Base-by-base conservation (phyloP, 768 basidiomycete genomes). In the Crucibulum laeve region DNA sequence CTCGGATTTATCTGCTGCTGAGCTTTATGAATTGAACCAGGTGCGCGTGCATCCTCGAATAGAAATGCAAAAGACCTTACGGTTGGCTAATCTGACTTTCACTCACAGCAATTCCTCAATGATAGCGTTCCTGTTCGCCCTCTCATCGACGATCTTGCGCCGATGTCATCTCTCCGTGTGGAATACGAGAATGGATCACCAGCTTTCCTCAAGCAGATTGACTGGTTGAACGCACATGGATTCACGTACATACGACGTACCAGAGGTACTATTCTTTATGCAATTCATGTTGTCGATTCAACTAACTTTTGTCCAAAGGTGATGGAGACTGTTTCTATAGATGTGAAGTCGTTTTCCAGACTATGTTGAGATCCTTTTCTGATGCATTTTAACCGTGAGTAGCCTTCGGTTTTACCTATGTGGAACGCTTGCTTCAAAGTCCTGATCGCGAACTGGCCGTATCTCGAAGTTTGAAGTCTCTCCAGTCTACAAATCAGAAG, bases 241-340 rank as follows among this genome's bases (percentile, higher is more conserved):
- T 93, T 78, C 65, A 67, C 67, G 25, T 68, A 65, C 8, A 70
- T 95, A 33, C 74, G 90, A 55, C 70, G 90, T 42, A 79, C 86
- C 0, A 75, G 82, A 64, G 91, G 92, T 66, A 65, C 28, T 40
- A 70, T 42, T 57, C 25, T 38, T 28, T 8, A 28, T 42, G 24
- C 40, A 33, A 32, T 32, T 19, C 17, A 18, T 19, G 22, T 35
- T 34, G 18, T 25, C 15, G 24, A 44, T 21, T 41, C 32, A 13
- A 47, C 13, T 17, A 14, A 18, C 35, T 19, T 25, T 43, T 22
- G 11, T 34, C 8, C 38, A 3, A n/a, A 80, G 90, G 92, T 22
- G 92, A 89, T 52, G 91, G 93, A 0, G 88, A 89, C 59, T 95
- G 93, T 59, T 95, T 94, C 62, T 96, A 94, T 61, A 74, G 92